Conservation (phyloP, 2,329 filamentous ascomycete species). For the Dryadomyces quercus-mongolicae region DNA sequence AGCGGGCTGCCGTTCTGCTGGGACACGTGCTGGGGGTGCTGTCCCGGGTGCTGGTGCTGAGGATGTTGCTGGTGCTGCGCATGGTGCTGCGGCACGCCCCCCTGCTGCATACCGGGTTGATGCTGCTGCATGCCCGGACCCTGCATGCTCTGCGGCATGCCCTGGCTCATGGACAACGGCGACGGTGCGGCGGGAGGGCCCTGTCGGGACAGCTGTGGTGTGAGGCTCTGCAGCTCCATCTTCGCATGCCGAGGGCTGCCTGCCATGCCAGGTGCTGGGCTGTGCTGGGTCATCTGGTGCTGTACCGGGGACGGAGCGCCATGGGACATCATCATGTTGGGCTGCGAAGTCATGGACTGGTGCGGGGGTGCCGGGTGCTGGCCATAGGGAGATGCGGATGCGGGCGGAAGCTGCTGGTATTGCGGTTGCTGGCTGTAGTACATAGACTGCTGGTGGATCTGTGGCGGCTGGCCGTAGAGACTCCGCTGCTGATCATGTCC, state of each 20-base stretch:
- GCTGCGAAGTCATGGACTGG: constrained; percentile 51
- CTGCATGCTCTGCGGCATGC: constrained; percentile 29
- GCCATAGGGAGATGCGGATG: constrained; percentile 49
- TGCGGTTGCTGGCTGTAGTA: constrained; percentile 56
- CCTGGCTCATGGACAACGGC: constrained; percentile 12
- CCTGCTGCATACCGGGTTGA: constrained; percentile 3
- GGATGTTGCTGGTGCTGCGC: constrained; percentile 15
- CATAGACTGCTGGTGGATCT: constrained; percentile 70
- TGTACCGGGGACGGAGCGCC: constrained; percentile 29
- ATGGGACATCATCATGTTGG: constrained; percentile 56
- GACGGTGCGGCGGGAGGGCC: constrained; percentile 17
- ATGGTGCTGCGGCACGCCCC: not conserved
- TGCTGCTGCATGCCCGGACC: constrained; percentile 5
- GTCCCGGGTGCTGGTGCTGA: constrained; percentile 2
- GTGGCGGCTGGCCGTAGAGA: constrained; percentile 73
- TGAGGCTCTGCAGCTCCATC: constrained; percentile 46
- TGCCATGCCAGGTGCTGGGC: constrained; percentile 42
- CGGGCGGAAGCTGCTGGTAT: constrained; percentile 53
- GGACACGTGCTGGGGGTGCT: constrained; percentile 5
- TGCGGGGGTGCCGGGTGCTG: constrained; percentile 44
- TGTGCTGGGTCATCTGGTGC: constrained; percentile 48
- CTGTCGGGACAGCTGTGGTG: constrained; percentile 49
- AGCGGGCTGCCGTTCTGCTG: constrained; percentile 10
- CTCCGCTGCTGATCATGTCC: constrained; percentile 80
- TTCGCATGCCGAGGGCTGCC: constrained; percentile 50